phyloP scores from a whole-genome alignment of 1,139 yeast species.

The Torulaspora globosa region DNA sequence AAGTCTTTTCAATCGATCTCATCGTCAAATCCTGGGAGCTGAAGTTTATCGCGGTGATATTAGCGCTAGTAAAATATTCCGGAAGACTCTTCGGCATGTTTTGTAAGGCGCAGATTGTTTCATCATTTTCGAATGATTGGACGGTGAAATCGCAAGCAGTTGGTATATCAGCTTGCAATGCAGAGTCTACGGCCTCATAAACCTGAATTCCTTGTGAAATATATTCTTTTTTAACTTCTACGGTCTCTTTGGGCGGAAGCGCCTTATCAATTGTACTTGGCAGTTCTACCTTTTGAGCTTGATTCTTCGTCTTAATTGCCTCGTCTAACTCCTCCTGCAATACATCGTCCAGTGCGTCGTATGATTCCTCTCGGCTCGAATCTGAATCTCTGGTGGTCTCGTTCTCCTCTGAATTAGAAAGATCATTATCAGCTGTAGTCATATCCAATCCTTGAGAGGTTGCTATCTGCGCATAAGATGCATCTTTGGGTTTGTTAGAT shows the following conservation, averaged over 20 bases:
- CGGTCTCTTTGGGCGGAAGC: background rate
- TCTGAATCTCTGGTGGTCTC: conserved; percentile 1
- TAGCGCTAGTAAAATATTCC: conserved; percentile 26
- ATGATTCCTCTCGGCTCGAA: conserved; percentile 17
- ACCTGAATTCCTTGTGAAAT: conserved; percentile 15
- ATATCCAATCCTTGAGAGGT: background rate
- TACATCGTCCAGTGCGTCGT: conserved; percentile 22
- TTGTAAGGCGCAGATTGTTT: conserved; percentile 33
- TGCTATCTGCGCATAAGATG: background rate
- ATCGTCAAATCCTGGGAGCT: conserved; percentile 29
- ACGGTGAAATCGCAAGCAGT: conserved; percentile 20
- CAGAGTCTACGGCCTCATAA: conserved; percentile 15
- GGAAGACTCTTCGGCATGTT: conserved; percentile 23
- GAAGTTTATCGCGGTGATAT: conserved; percentile 13
- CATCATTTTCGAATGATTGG: conserved; percentile 42
- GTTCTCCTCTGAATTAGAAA: background rate
- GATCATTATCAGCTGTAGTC: background rate
- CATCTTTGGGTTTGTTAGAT: background rate
- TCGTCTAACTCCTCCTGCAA: conserved; percentile 19
- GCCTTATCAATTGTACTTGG: background rate
- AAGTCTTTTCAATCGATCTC: conserved; percentile 39
- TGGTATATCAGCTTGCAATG: conserved; percentile 32
- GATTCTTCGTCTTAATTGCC: conserved; percentile 8
- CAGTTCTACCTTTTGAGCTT: background rate
- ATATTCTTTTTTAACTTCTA: background rate